Evolutionary conservation across 2,329 filamentous ascomycete genomes (phyloP).

Genomic region (Bimuria novae-zelandiae): DNA sequence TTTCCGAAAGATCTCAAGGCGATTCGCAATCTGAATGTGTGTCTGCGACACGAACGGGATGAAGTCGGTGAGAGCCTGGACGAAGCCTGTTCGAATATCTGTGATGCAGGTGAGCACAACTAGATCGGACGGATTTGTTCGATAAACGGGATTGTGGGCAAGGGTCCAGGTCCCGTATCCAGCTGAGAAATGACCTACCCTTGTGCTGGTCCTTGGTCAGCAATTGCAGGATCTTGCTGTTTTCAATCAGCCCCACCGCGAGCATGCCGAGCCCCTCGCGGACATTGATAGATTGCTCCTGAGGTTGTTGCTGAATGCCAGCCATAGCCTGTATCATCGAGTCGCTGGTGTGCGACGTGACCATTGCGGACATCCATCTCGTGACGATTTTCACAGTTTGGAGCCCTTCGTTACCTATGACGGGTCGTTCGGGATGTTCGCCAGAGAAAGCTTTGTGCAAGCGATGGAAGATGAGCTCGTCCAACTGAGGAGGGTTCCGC

Average conservation of each 20-base stretch:
- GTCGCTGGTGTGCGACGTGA: constrained; percentile 46
- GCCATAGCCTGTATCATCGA: constrained; percentile 46
- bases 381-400: constrained; percentile 37
- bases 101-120: constrained; percentile 14
- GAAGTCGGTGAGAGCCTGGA: constrained; percentile 39
- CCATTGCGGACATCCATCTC: constrained; percentile 47
- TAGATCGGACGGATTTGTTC: not conserved
- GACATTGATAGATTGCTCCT: constrained; percentile 63
- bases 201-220: constrained; percentile 59
- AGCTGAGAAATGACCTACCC: constrained; percentile 47
- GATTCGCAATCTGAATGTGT: constrained; percentile 50
- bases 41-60: constrained; percentile 58
- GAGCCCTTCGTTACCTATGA: constrained; percentile 36
- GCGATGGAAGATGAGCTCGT: constrained; percentile 45
- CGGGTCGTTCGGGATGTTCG: constrained; percentile 34
- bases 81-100: constrained; percentile 41
- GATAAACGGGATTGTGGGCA: not conserved
- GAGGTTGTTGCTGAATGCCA: constrained; percentile 54
- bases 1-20: constrained; percentile 47
- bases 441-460: constrained; percentile 41
- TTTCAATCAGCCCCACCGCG: constrained; percentile 65
- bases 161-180: constrained; percentile 3
- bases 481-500: constrained; percentile 43
- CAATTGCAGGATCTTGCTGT: constrained; percentile 58
- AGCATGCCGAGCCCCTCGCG: constrained; percentile 68